Percentiles rank a stretch among this genome's conserved stretches.
These are phyloP conservation scores for Triglochin maritima DNA, from an alignment of 106 monocot genomes.

Conservation along the genomic window DNA sequence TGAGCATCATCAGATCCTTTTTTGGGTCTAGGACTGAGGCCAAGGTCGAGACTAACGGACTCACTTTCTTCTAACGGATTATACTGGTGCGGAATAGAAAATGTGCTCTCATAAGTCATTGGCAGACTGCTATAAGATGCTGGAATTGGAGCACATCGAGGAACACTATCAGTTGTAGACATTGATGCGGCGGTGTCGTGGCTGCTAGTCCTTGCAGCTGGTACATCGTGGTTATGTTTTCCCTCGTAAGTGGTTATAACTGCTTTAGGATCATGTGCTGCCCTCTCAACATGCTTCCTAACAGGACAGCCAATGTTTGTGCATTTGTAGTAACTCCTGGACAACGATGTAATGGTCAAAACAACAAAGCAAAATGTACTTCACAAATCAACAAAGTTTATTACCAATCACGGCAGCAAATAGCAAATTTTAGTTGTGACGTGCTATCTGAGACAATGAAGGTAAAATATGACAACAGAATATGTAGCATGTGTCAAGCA, in stretches of 20 bases:
- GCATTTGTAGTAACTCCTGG: constrained; percentile 97
- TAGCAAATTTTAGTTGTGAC: no score
- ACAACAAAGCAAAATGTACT: background rate
- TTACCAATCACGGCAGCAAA: no score
- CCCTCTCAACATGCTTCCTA: constrained; percentile 94
- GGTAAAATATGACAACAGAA: no score
- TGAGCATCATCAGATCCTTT: constrained; percentile 13
- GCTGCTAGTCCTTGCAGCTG: constrained; percentile 47
- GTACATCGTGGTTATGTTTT: constrained; percentile 96
- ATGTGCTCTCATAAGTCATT: constrained; percentile 20
- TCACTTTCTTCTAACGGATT: constrained; percentile 30
- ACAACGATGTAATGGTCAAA: constrained; percentile 1
- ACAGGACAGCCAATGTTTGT: constrained; percentile 81
- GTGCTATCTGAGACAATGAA: no score
- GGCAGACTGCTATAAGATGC: constrained; percentile 19
- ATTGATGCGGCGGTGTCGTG: constrained; percentile 25
- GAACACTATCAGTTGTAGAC: constrained; percentile 3
- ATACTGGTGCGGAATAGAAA: constrained; percentile 3
- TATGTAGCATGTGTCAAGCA: no score
- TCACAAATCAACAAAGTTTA: no score
- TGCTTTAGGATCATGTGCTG: constrained; percentile 92
- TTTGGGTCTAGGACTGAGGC: constrained; percentile 27
- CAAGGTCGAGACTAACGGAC: constrained; percentile 60
- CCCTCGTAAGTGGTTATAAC: constrained; percentile 98
- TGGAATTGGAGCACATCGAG: constrained; percentile 19